Base-by-base conservation (phyloP, 306 rosid species). In the Corylus avellana region DNA sequence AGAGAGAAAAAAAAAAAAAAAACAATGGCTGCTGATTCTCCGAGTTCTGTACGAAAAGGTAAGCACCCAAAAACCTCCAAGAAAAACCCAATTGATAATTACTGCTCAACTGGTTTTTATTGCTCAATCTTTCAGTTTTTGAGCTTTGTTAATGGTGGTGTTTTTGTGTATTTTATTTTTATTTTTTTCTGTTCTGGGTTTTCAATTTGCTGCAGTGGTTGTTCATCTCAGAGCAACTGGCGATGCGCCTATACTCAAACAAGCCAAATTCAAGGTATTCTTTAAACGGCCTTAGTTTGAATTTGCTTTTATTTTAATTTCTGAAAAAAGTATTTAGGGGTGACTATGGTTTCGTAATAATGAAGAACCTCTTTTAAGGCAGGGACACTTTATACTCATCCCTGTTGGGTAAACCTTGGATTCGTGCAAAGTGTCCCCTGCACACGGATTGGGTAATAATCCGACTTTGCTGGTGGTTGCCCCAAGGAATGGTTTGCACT, bases 161-260 rank as follows among this genome's bases (percentile, higher is more conserved):
- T 25, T 63, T 67, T 51, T 71, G 14, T 49, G 53, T 49, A 1
- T 49, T 49, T 49, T 49, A 42, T 42, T 42, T 39, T 39, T 3
- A 39, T 1, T 1, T 22, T 59, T 25, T 12, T 9, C 32, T 18
- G 18, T 48, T 61, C 0, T 79, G 79, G 75, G 73, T 72, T 72
- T 87, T 66, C 4, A 8, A 75, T 56, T 82, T 76, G 75, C 51
- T 64, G 85, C 83, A 92, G 98, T 92, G 78, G 99, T 93, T 83
- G 92, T 95, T 89, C 99, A 89, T 88, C 89, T 95, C 70, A 88
- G 98, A 90, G 98, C 99, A 81, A 95, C 98, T 22, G 98, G 98
- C 35, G 96, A 93, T 91, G 99, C 99, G 58, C 98, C 97, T 66
- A 95, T 95, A 59, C 97, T 93, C 85, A 91, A 93, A 80, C 98